Percentiles rank a stretch among this genome's conserved stretches.
phyloP scores from a whole-genome alignment of 345 rosid species.

The Lepidium sativum region DNA sequence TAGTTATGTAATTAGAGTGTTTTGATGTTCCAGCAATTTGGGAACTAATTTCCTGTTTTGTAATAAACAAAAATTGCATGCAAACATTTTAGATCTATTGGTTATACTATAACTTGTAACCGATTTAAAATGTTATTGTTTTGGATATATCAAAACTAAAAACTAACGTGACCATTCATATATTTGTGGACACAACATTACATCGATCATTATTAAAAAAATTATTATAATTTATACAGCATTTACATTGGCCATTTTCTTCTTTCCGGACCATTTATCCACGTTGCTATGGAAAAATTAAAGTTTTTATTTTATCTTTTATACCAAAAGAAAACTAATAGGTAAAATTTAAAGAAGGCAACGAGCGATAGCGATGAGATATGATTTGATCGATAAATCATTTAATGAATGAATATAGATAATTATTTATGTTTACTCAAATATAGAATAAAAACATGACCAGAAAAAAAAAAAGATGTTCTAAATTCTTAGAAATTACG shows the following conservation, averaged over 20 bases:
- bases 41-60: slow-evolving; percentile 25
- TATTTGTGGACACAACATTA: slow-evolving; percentile 15
- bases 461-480: too few relatives aligned
- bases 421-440: too few relatives aligned
- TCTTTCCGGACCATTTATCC: slow-evolving; percentile 24
- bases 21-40: slow-evolving; percentile 14
- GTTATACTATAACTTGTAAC: slow-evolving; percentile 23
- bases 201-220: not conserved
- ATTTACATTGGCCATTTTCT: slow-evolving; percentile 24
- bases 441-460: too few relatives aligned
- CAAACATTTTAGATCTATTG: not conserved
- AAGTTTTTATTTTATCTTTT: not conserved
- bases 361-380: too few relatives aligned
- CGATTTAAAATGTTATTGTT: slow-evolving; percentile 14
- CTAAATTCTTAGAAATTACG: too few relatives aligned
- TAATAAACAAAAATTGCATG: slow-evolving; percentile 22
- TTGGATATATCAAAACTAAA: slow-evolving; percentile 24
- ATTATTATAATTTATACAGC: not conserved
- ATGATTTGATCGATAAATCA: too few relatives aligned
- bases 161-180: slow-evolving; percentile 18
- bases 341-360: too few relatives aligned
- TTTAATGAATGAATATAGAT: too few relatives aligned
- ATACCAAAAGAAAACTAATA: not conserved
- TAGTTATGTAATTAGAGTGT: not conserved
- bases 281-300: slow-evolving; percentile 11